Evolutionary conservation across 2,329 filamentous ascomycete genomes (phyloP), one percentile per base, ranked within the genome.

Genomic region (Scopulariopsis brevicaulis): DNA sequence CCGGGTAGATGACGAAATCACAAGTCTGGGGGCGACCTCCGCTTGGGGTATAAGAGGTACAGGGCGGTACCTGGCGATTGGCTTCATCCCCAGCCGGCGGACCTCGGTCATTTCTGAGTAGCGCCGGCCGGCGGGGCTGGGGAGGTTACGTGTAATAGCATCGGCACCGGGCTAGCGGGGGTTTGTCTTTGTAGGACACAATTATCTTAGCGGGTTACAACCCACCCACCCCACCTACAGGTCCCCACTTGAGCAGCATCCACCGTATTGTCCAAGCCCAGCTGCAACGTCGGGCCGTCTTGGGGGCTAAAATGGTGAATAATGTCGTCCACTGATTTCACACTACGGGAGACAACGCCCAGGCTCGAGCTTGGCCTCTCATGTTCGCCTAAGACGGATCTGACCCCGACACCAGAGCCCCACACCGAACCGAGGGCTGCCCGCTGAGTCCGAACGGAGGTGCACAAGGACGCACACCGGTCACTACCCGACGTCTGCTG

Each of bases 71-170:
- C 22, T 22, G 46, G 46, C n/a, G 11, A 24, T 24, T 50, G 40
- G 43, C 43, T 50, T 51, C 34, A 20, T 3, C 14, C 3, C 8
- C 34, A 43, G 43, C 55, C 55, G 55, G 54, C 24, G 55, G 34
- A 56, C 55, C 55, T 51, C 40, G 55, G 55, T 51, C 55, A 25
- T 32, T 48, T 25, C 25, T 28, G 24, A 50, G n/a, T 43, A n/a
- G 15, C 37, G n/a, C 20, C n/a, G 18, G n/a, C 46, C 11, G 46
- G 46, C n/a, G n/a, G 20, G 46, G 46, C 46, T 22, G 46, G 22
- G 4, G 22, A 50, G 22, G 50, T n/a, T 56, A 32, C 43, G 43
- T 50, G n/a, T 46, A 46, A 7, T 46, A n/a, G 22, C 55, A 56
- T 56, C 25, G 55, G 55, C 25, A 56, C 55, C 24, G 22, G 4